Percentiles rank a stretch among this genome's conserved stretches.
These are phyloP conservation scores for Penicillium sp. DNA, from an alignment of 2,329 filamentous ascomycete genomes.

Conservation along the genomic window DNA sequence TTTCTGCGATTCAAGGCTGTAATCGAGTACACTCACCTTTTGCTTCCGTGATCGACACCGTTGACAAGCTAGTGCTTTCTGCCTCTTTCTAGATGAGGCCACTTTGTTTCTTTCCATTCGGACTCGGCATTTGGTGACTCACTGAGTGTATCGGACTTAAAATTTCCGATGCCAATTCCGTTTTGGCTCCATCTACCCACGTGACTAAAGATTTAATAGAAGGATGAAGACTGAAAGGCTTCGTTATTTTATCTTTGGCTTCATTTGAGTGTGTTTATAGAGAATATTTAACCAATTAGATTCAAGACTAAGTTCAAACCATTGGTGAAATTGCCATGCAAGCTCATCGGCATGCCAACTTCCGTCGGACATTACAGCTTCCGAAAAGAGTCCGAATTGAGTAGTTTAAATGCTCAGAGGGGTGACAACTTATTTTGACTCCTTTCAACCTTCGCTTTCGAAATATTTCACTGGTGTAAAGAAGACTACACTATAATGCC, in stretches of 20 bases:
- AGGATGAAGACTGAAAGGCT: not conserved
- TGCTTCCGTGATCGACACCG: conserved; percentile 15
- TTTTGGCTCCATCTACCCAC: not conserved
- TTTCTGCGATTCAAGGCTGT: not conserved
- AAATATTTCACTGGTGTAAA: not conserved
- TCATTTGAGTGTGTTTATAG: not conserved
- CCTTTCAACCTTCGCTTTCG: not conserved
- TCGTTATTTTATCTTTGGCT: not conserved
- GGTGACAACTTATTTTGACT: not conserved
- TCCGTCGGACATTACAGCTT: conserved; percentile 1
- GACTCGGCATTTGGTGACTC: not conserved
- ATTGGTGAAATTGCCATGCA: not conserved
- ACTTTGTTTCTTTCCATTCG: conserved; percentile 1
- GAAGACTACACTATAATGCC: conserved; percentile 2
- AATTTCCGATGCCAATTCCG: not conserved
- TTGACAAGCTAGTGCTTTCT: conserved; percentile 10
- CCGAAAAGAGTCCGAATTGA: not conserved
- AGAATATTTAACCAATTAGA: not conserved
- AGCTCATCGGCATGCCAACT: not conserved
- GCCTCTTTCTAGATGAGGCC: not conserved
- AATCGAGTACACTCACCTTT: conserved; percentile 2
- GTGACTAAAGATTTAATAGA: not conserved
- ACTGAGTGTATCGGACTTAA: not conserved
- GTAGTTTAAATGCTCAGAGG: not conserved
- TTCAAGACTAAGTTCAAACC: not conserved